Conservation (phyloP, 352 stramenopile genomes). For the Pythium diclinum region DNA sequence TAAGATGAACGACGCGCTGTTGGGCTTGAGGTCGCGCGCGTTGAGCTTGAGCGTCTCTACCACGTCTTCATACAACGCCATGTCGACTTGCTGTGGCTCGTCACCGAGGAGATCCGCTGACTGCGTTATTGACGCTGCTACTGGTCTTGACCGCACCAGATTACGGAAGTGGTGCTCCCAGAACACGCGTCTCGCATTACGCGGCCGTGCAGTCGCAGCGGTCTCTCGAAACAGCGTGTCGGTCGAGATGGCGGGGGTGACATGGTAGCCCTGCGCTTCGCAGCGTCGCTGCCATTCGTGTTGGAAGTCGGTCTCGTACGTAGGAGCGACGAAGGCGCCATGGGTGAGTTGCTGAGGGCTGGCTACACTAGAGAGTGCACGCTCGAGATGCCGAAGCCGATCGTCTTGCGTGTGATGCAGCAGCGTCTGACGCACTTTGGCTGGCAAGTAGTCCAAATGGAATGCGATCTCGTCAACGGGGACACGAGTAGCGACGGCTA, state of each 20-base stretch:
- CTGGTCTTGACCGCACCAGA: slow-evolving; percentile 3
- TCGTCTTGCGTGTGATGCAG: slow-evolving; percentile 9
- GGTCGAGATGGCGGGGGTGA: slow-evolving; percentile 3
- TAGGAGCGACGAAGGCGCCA: not conserved
- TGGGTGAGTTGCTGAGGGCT: not conserved
- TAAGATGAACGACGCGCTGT: slow-evolving; percentile 46
- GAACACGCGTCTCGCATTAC: slow-evolving; percentile 18
- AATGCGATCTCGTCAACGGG: slow-evolving; percentile 17
- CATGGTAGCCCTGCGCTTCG: not conserved
- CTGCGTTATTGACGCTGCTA: not conserved
- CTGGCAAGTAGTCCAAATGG: slow-evolving; percentile 20
- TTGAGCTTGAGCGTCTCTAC: slow-evolving; percentile 60
- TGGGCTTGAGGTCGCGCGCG: slow-evolving; percentile 50
- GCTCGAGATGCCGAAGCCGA: slow-evolving; percentile 24
- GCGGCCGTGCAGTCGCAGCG: not conserved
- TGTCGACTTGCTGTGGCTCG: not conserved
- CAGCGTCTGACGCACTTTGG: not conserved
- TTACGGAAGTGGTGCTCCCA: slow-evolving; percentile 27
- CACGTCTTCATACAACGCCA: slow-evolving; percentile 50
- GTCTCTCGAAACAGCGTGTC: slow-evolving; percentile 28
- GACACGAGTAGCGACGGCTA: slow-evolving; percentile 1
- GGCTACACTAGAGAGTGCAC: not conserved
- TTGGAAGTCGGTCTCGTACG: slow-evolving; percentile 21
- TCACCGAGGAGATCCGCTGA: not conserved
- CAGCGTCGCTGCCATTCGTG: slow-evolving; percentile 21